These are phyloP conservation scores for Funneliformis caledonium DNA, from an alignment of 371 early-diverging fungal species.

Conservation along the genomic window DNA sequence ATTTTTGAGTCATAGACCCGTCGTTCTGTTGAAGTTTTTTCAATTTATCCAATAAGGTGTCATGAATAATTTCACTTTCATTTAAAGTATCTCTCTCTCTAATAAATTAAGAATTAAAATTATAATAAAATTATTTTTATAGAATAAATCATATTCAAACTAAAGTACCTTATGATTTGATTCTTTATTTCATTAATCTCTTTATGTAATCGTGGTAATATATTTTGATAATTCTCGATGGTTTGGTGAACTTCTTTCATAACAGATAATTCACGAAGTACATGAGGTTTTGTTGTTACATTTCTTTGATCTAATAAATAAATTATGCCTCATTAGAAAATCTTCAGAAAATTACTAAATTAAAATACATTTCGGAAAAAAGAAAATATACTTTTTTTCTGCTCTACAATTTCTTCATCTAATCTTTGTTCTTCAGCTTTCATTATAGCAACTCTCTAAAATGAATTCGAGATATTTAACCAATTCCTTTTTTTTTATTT, in stretches of 20 bases:
- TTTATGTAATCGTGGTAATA: conserved; percentile 4
- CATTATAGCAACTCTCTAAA: conserved; percentile 8
- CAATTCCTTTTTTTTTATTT: too few species aligned
- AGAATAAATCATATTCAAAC: not conserved
- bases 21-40: not conserved
- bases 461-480: not conserved
- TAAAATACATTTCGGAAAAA: not conserved
- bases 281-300: not conserved
- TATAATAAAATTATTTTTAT: not conserved
- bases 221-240: conserved; percentile 3
- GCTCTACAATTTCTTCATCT: conserved; percentile 13
- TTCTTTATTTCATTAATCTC: conserved; percentile 15
- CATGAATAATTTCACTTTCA: conserved; percentile 18
- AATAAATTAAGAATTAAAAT: not conserved
- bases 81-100: conserved; percentile 17
- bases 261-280: conserved; percentile 6
- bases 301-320: not conserved
- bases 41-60: not conserved
- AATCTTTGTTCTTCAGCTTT: conserved; percentile 31
- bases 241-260: conserved; percentile 1
- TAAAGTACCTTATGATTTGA: not conserved
- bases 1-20: not conserved
- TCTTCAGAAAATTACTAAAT: not conserved
- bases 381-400: conserved; percentile 13
- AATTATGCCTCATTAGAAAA: not conserved